A percentile compares a stretch with the other conserved stretches of the same genome.
Evolutionary conservation across 2,329 filamentous ascomycete genomes (phyloP).

Genomic region (Apiospora malaysiana): DNA sequence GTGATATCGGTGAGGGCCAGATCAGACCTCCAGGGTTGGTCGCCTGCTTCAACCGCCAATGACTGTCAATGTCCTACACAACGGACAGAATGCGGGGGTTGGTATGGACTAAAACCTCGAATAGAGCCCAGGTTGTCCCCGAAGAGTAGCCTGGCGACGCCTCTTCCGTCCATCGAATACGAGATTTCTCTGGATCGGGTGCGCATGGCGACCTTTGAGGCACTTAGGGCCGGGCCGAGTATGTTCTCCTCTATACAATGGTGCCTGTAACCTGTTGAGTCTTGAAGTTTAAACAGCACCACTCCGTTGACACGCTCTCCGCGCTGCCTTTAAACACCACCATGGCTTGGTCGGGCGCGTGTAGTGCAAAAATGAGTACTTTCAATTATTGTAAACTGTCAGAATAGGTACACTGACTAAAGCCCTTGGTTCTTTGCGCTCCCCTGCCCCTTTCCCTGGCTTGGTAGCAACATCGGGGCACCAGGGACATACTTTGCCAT

Average conservation of each 20-base stretch:
- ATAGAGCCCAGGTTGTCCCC: background rate
- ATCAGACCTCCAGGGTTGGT: background rate
- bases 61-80: slow-evolving; percentile 11
- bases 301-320: background rate
- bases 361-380: background rate
- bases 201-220: background rate
- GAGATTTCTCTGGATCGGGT: background rate
- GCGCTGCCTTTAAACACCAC: background rate
- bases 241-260: background rate
- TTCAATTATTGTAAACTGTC: background rate
- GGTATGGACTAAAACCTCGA: background rate
- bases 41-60: slow-evolving; percentile 1
- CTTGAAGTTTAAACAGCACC: slow-evolving; percentile 1
- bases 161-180: background rate
- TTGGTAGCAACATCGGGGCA: background rate
- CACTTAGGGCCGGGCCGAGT: background rate
- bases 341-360: background rate
- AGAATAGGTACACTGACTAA: background rate
- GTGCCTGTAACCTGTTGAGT: background rate
- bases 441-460: background rate
- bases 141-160: background rate
- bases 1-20: background rate
- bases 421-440: background rate
- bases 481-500: background rate
- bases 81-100: slow-evolving; percentile 13